Conservation (phyloP, 164 flowering plant genomes). For the Aristolochia fimbriata region DNA sequence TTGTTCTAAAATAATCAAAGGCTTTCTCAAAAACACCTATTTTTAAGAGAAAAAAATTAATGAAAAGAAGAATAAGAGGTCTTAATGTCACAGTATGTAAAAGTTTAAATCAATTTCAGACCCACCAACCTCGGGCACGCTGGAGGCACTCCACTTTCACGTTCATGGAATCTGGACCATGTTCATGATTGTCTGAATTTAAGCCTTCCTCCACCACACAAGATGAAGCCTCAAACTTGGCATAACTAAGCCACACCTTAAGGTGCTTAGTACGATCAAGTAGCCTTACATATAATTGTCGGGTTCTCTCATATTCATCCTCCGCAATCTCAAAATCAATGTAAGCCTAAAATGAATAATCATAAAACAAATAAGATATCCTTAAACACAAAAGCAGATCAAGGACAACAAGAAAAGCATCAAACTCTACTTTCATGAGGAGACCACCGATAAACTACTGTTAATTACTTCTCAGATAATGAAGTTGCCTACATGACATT, state of each 20-base stretch:
- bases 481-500: no score
- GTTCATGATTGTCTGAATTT: constrained; percentile 23
- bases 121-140: constrained; percentile 51
- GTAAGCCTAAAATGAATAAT: constrained; percentile 51
- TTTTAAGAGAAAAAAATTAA: not conserved
- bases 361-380: not conserved
- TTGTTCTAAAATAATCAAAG: constrained; percentile 49
- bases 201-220: constrained; percentile 29
- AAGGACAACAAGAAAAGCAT: no score
- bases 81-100: constrained; percentile 7
- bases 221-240: constrained; percentile 72
- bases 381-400: no score
- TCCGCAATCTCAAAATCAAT: constrained; percentile 88
- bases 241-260: constrained; percentile 93
- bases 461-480: no score
- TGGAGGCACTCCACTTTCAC: constrained; percentile 36
- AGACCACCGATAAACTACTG: no score
- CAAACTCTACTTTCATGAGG: no score
- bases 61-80: not conserved
- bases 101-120: not conserved
- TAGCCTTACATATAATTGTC: constrained; percentile 72
- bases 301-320: constrained; percentile 60
- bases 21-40: constrained; percentile 80
- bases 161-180: constrained; percentile 21
- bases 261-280: constrained; percentile 83